Percentiles rank a stretch among this genome's conserved stretches.
phyloP scores from a whole-genome alignment of 208 protist genomes.

The Trypanosoma conorhini region DNA sequence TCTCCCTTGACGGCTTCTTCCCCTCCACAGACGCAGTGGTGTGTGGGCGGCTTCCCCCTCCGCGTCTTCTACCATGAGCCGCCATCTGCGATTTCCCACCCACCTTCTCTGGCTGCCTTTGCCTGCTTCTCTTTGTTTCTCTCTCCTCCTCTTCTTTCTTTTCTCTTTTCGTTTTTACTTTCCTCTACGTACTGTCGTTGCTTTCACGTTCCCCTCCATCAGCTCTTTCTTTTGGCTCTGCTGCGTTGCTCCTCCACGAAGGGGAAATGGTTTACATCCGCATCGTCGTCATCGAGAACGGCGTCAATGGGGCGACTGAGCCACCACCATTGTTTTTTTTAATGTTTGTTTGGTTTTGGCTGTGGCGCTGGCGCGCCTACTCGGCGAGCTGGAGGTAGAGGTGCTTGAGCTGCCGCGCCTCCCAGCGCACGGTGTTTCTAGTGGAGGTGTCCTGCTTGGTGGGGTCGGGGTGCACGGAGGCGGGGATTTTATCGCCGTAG shows the following conservation, averaged over 20 bases:
- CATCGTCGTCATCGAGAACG: background rate
- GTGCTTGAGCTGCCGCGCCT: slow-evolving; percentile 93
- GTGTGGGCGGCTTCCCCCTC: background rate
- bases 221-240: background rate
- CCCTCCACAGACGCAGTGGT: background rate
- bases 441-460: slow-evolving; percentile 84
- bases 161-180: background rate
- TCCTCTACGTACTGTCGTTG: background rate
- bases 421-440: slow-evolving; percentile 91
- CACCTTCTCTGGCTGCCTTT: background rate
- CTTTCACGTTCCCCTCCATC: background rate
- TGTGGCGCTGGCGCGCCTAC: slow-evolving; percentile 4
- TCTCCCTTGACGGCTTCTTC: too few species aligned
- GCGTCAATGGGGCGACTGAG: too few species aligned
- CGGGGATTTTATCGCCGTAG: slow-evolving; percentile 91
- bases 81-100: background rate
- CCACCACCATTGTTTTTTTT: too few species aligned
- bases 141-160: background rate
- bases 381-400: slow-evolving; percentile 87
- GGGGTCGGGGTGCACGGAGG: slow-evolving; percentile 85
- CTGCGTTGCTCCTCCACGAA: background rate
- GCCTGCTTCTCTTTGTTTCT: background rate
- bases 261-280: background rate
- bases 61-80: background rate
- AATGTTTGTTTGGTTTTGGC: too few species aligned